Percentiles rank a stretch among this genome's conserved stretches.
These are phyloP conservation scores for Amanita brunnescens DNA, from an alignment of 768 basidiomycete genomes.

Conservation along the genomic window DNA sequence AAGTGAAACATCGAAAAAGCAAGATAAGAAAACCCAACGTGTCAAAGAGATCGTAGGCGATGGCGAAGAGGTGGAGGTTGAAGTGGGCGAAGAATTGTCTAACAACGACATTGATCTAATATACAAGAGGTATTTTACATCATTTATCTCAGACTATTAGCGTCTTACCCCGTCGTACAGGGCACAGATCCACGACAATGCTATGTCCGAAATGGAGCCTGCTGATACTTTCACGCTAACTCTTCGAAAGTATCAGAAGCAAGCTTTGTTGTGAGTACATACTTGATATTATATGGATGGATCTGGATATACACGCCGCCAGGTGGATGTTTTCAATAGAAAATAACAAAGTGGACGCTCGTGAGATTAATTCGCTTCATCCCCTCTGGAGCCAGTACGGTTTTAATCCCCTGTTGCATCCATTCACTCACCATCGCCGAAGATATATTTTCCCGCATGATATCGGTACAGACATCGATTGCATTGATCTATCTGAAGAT, in stretches of 20 bases:
- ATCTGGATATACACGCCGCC: neutral
- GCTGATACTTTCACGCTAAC: conserved; percentile 64
- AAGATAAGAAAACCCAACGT: conserved; percentile 15
- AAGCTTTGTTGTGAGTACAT: conserved; percentile 62
- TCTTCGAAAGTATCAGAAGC: conserved; percentile 86
- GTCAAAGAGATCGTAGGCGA: conserved; percentile 69
- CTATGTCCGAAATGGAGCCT: conserved; percentile 77
- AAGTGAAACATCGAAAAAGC: conserved; percentile 13
- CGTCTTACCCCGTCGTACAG: conserved; percentile 28
- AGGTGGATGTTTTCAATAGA: conserved; percentile 29
- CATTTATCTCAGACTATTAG: neutral
- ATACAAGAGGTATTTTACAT: conserved; percentile 62
- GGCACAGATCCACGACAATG: conserved; percentile 74
- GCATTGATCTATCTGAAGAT: conserved; percentile 76
- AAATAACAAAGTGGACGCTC: conserved; percentile 58
- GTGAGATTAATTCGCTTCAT: conserved; percentile 71
- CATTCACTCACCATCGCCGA: neutral
- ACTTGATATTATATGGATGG: neutral
- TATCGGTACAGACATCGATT: conserved; percentile 36
- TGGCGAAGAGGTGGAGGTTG: conserved; percentile 76
- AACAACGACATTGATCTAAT: conserved; percentile 78
- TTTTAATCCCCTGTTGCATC: neutral
- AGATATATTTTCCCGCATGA: conserved; percentile 72
- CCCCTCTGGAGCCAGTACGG: conserved; percentile 90
- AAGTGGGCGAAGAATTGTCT: conserved; percentile 73